Base-by-base conservation (phyloP, 2,329 filamentous ascomycete species). In the Pseudomassariella vexata region DNA sequence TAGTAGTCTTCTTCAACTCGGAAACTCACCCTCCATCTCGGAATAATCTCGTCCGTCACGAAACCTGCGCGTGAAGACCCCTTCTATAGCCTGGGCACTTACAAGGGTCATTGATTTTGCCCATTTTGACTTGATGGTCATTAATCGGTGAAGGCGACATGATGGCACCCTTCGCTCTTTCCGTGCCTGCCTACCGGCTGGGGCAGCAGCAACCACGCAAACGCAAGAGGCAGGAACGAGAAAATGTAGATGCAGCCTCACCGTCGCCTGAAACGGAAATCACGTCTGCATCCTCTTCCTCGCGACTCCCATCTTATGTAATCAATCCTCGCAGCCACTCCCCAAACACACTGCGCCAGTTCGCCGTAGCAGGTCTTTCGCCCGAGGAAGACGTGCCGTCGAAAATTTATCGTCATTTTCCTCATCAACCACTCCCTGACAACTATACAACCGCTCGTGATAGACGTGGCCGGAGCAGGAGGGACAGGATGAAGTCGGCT, bases 321-420 rank as follows among this genome's bases (percentile, higher is more conserved):
- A 70, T 72, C 49, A 76, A 77, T 46, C 73, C 74, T 2, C 60
- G 70, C 44, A 76, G 71, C 45, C 67, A 79, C 42, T 58, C 65
- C 2, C 70, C 69, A 0, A 52, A 57, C 30, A 65, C 68, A 21
- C 65, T 76, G 30, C 57, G 51, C 26, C 76, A 80, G 46, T 66
- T 79, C 33, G 50, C 57, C 18, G 44, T 70, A 3, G 76, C 75
- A 3, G 76, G 76, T 4, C 54, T 78, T 20, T 50, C 60, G 5
- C 58, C 70, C 9, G 52, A 63, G 29, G 64, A 74, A 17, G 59
- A 53, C 41, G 52, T 59, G 22, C 71, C 57, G 8, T 59, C 49
- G 9, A 48, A 38, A 35, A 46, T 38, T 27, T 50, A 57, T 33
- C 57, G 55, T 0, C 50, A 60, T 7, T 80, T 78, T 30, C 76